Evolutionary conservation across 257 asterid species (phyloP), one percentile per base, ranked within the genome.

Genomic region (Solanum verrucosum): DNA sequence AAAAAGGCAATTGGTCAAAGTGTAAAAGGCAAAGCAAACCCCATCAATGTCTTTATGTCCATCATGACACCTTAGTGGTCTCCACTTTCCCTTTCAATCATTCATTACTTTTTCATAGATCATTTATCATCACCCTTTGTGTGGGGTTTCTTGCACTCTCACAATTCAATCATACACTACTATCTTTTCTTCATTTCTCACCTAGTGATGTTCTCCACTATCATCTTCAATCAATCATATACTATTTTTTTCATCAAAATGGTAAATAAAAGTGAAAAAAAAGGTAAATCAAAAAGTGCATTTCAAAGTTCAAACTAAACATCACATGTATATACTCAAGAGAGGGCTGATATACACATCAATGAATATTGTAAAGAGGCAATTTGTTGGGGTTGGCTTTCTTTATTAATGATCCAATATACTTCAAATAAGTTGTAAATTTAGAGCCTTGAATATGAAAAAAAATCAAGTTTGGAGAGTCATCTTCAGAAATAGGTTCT

Each of bases 401-500:
- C 23, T 33, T n/a, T 81, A n/a, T 2, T 82, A 4, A 46, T 25
- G 70, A 49, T 23, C 35, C 42, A 84, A 37, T 71, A 63, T 33
- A 63, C 59, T 60, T 31, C 33, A n/a, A 33, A 71, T 12, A 14
- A 0, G 20, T 25, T 0, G 23, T 14, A 67, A 12, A 67, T 67
- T 13, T 25, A 0, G 73, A 25, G 9, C 8, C 0, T n/a, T n/a
- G n/a, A n/a, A n/a, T n/a, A n/a, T n/a, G n/a, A 3, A 67, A 11
- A n/a, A 25, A 25, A 11, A 5, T 25, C 8, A 0, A 5, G 9
- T 11, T 65, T 0, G 18, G 72, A 5, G 16, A 0, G 9, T 12
- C 1, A 0, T 25, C 1, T n/a, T 1, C 0, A n/a, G 12, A 65
- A 65, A 65, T 25, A n/a, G 4, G 2, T 0, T 1, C 0, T 23